phyloP scores from a whole-genome alignment of 441 rosid species.

The Pelargonium myrrhifolium region DNA sequence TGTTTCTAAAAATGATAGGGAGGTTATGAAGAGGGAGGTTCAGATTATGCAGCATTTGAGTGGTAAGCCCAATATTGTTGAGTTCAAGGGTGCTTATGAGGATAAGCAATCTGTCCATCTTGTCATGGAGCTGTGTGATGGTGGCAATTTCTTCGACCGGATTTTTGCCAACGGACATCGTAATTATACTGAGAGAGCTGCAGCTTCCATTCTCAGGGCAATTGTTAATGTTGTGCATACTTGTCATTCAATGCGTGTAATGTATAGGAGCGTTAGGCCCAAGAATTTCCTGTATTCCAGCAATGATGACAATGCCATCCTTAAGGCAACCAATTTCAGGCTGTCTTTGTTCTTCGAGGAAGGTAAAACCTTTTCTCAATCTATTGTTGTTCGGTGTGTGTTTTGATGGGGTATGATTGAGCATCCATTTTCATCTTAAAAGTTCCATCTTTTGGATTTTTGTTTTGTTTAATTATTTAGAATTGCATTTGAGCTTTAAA shows the following conservation, averaged over 20 bases:
- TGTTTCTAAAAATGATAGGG: constrained; percentile 41
- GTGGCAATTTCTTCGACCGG: constrained; percentile 49
- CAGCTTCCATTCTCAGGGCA: constrained; percentile 43
- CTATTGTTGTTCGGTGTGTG: too few species aligned
- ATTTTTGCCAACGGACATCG: constrained; percentile 46
- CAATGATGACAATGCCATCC: constrained; percentile 41
- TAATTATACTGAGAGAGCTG: constrained; percentile 45
- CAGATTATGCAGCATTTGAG: constrained; percentile 61
- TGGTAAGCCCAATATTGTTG: constrained; percentile 51
- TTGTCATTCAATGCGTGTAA: constrained; percentile 53
- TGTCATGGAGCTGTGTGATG: constrained; percentile 55
- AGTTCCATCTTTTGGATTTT: too few species aligned
- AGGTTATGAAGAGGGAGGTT: constrained; percentile 49
- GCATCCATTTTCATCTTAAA: too few species aligned
- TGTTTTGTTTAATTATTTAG: too few species aligned
- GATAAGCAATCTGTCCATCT: constrained; percentile 44
- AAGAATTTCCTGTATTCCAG: constrained; percentile 52
- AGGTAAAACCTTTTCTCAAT: constrained; percentile 20
- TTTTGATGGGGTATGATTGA: too few species aligned
- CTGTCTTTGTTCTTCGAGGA: constrained; percentile 48
- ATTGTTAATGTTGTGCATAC: constrained; percentile 49
- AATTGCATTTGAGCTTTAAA: neutral
- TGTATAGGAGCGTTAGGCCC: constrained; percentile 44
- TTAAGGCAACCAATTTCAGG: constrained; percentile 54
- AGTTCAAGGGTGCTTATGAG: constrained; percentile 53